Base-by-base conservation (phyloP, 345 rosid genomes). In the Geranium brycei region DNA sequence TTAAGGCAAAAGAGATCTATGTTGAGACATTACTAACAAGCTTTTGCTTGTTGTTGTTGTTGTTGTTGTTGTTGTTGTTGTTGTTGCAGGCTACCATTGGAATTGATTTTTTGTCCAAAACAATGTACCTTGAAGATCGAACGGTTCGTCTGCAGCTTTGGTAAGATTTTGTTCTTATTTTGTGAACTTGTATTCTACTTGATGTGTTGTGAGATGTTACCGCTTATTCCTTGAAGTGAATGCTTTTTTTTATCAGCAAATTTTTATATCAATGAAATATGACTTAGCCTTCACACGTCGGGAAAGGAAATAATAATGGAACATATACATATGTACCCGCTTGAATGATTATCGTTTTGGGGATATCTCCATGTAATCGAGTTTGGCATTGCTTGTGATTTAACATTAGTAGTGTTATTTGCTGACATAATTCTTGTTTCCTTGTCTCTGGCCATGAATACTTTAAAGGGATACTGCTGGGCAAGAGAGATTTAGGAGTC, bases 141-240 rank as follows among this genome's bases (percentile, higher is more conserved):
- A 91, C 97, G 31, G 83, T 91, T 73, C 89, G 97, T 28, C 74
- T 91, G 80, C 97, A 91, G 73, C 85, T 91, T n/a, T 91, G 97
- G 97, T 88, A 72, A 64, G 72, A 16, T 51, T 8, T 51, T 2
- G 18, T 28, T 17, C 1, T 10, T 55, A 12, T n/a, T n/a, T n/a
- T n/a, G n/a, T n/a, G n/a, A n/a, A n/a, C n/a, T n/a, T n/a, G n/a
- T n/a, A n/a, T n/a, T n/a, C n/a, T n/a, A n/a, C n/a, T n/a, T n/a
- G n/a, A n/a, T n/a, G n/a, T n/a, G n/a, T n/a, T n/a, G n/a, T n/a
- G n/a, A n/a, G n/a, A n/a, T n/a, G n/a, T n/a, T n/a, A n/a, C n/a
- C n/a, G n/a, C n/a, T n/a, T n/a, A n/a, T n/a, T n/a, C n/a, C n/a
- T n/a, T n/a, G n/a, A n/a, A n/a, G n/a, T n/a, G n/a, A n/a, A n/a